These are phyloP conservation scores for Berkeleyomyces basicola DNA, from an alignment of 2,329 filamentous ascomycete species.

Conservation along the genomic window DNA sequence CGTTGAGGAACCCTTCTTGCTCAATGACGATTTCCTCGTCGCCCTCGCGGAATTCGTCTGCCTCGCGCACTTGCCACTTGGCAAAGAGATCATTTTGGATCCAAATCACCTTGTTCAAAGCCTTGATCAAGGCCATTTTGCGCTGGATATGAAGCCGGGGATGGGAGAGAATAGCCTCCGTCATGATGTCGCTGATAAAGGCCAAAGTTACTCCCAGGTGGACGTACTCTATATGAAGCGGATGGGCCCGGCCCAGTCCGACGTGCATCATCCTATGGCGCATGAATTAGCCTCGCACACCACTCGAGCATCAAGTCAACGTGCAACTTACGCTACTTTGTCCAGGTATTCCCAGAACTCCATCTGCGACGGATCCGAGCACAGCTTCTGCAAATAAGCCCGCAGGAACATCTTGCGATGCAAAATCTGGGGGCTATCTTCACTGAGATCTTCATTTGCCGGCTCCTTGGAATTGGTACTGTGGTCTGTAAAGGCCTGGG, in stretches of 20 bases:
- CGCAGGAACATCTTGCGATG: constrained; percentile 63
- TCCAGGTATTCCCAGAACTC: constrained; percentile 74
- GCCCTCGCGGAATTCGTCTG: constrained; percentile 39
- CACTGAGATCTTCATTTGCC: constrained; percentile 43
- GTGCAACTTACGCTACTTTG: constrained; percentile 50
- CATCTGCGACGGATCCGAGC: constrained; percentile 56
- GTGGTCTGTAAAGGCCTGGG: constrained; percentile 52
- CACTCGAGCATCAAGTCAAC: not conserved
- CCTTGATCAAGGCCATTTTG: constrained; percentile 60
- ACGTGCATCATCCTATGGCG: constrained; percentile 55
- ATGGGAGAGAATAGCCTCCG: constrained; percentile 58
- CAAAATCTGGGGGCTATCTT: constrained; percentile 57
- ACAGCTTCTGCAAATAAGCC: constrained; percentile 60
- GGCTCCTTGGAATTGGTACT: constrained; percentile 50
- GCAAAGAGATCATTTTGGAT: constrained; percentile 77
- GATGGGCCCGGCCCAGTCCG: constrained; percentile 53
- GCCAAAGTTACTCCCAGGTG: constrained; percentile 57
- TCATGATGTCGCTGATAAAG: constrained; percentile 63
- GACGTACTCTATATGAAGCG: constrained; percentile 64
- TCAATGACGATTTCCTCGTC: constrained; percentile 36
- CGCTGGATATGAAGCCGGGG: constrained; percentile 47
- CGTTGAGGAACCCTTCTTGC: constrained; percentile 46
- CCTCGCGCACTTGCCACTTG: constrained; percentile 60
- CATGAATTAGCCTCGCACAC: not conserved
- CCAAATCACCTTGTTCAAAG: constrained; percentile 69